These are phyloP conservation scores for Diaporthe sp. DNA, from an alignment of 2,329 filamentous ascomycete species.

Conservation along the genomic window DNA sequence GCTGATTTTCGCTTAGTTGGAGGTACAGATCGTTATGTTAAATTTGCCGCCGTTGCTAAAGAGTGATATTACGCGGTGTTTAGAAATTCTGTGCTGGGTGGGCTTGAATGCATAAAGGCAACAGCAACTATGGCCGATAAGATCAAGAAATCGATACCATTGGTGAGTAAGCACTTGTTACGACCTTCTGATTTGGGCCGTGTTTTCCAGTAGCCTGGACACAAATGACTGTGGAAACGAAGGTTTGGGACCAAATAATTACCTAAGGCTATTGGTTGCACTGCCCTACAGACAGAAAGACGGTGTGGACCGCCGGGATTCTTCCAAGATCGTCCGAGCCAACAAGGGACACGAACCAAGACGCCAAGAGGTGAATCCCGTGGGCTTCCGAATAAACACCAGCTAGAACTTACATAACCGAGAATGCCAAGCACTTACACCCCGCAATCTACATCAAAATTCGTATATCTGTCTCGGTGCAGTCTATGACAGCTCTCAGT, in stretches of 20 bases:
- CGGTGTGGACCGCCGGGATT: neutral
- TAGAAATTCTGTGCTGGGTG: no score
- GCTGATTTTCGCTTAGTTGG: neutral
- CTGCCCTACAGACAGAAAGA: neutral
- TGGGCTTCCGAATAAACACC: conserved; percentile 1
- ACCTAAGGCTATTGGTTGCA: neutral
- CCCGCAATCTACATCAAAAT: neutral
- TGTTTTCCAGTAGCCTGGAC: neutral
- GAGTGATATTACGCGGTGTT: no score
- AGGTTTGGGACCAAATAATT: neutral
- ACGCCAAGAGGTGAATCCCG: conserved; percentile 14
- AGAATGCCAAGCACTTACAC: neutral
- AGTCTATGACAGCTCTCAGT: neutral
- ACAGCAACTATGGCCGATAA: neutral
- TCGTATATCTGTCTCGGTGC: neutral
- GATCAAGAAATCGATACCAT: neutral
- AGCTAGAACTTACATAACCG: neutral
- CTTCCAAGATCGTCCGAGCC: neutral
- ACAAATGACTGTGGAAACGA: neutral
- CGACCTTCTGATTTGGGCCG: neutral
- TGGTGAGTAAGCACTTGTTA: neutral
- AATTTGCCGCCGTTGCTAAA: neutral
- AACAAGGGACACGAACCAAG: conserved; percentile 1
- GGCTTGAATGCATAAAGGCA: no score
- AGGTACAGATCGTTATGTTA: neutral